Conservation (phyloP, 1,284 basidiomycete species). For the Puccinia coronata region DNA sequence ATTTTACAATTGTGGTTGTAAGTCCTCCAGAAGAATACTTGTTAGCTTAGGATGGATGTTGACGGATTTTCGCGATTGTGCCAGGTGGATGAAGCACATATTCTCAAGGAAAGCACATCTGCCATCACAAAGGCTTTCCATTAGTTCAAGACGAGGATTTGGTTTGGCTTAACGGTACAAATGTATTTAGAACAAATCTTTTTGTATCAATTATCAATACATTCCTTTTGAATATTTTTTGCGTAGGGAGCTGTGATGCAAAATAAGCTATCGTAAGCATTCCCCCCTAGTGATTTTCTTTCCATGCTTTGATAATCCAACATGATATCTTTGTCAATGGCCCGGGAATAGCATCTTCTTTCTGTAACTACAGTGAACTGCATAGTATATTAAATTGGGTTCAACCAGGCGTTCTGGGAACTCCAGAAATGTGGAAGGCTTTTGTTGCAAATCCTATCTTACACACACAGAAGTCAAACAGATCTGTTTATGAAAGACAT, state of each 20-base stretch:
- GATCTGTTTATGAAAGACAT: slow-evolving; percentile 31
- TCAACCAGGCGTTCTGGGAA: slow-evolving; percentile 38
- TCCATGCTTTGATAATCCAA: neutral
- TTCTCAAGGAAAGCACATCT: slow-evolving; percentile 25
- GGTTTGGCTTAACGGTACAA: slow-evolving; percentile 43
- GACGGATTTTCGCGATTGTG: neutral
- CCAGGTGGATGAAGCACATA: slow-evolving; percentile 46
- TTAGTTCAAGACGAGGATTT: slow-evolving; percentile 36
- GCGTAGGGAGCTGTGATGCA: slow-evolving; percentile 30
- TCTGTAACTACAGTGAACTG: slow-evolving; percentile 17
- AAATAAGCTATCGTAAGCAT: slow-evolving; percentile 39
- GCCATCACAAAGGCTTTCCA: slow-evolving; percentile 27
- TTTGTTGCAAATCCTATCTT: slow-evolving; percentile 40
- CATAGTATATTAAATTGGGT: slow-evolving; percentile 48
- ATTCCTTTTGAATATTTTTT: neutral
- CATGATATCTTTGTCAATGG: neutral
- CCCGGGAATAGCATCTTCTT: neutral
- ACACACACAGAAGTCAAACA: slow-evolving; percentile 29
- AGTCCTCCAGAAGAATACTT: neutral
- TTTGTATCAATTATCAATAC: neutral
- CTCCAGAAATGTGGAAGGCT: slow-evolving; percentile 36
- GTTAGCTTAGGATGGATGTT: neutral
- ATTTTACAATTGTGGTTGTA: slow-evolving; percentile 42
- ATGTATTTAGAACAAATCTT: neutral
- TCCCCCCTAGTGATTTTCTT: neutral